Percentiles rank a stretch among this genome's conserved stretches.
Evolutionary conservation across 306 rosid species (phyloP).

Genomic region (Malus fusca): DNA sequence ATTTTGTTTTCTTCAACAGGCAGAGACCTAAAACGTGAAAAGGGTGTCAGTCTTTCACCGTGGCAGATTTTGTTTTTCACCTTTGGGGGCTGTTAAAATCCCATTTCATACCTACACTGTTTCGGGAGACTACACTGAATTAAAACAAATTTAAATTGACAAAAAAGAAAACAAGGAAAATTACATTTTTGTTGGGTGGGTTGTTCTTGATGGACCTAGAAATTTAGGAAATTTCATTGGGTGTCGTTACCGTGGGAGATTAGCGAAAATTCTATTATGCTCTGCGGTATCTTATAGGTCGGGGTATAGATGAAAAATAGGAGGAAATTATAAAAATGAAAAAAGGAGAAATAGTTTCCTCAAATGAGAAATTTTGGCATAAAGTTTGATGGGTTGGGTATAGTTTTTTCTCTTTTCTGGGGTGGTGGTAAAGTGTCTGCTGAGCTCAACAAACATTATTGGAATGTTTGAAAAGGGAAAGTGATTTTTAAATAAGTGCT

Average conservation of each 20-base stretch:
- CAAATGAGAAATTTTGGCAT: not conserved
- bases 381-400: too few relatives aligned
- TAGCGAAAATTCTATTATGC: too few relatives aligned
- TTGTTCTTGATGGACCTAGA: not conserved
- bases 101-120: not conserved
- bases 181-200: not conserved
- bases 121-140: constrained; percentile 1
- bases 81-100: not conserved
- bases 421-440: not conserved
- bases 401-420: too few relatives aligned
- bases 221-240: not conserved
- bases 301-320: not conserved
- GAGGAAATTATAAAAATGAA: not conserved
- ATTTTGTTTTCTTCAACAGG: constrained; percentile 32
- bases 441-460: not conserved
- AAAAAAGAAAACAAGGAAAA: not conserved
- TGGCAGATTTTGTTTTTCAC: constrained; percentile 11
- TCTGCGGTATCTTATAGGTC: too few relatives aligned
- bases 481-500: not conserved
- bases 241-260: not conserved
- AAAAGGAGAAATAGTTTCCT: too few relatives aligned
- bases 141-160: not conserved
- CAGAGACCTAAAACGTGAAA: constrained; percentile 21
- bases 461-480: not conserved
- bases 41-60: constrained; percentile 25